Evolutionary conservation across 2,329 filamentous ascomycete species (phyloP), one percentile per base, ranked within the genome.

Genomic region (Didymella segeticola): DNA sequence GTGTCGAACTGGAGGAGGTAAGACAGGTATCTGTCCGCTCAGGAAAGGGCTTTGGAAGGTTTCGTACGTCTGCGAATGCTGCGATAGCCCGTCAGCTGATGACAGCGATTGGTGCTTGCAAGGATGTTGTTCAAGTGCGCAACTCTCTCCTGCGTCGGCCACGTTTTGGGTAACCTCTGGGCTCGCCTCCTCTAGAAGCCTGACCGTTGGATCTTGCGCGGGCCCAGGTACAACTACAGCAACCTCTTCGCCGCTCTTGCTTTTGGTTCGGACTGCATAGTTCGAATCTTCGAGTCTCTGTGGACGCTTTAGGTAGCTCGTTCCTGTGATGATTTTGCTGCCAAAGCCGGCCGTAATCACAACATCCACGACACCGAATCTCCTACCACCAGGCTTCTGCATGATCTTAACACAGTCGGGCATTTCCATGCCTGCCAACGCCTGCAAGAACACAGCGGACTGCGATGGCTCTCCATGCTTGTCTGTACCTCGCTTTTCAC

Each of bases 281-380:
- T 56, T 58, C 5, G 57, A 45, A 33, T 72, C 70, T 5, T 29
- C 19, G 45, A 72, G 53, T 25, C 66, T 60, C 29, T 57, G 57
- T 20, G 70, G 69, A 11, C 43, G 43, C 37, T 63, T 67, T 12
- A 70, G 23, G 42, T 70, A 72, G n/a, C 30, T 45, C 11, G 42
- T 47, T 11, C 59, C 63, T 11, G 41, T 55, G 0, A 56, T 62
- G n/a, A 65, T 12, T 38, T 72, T 73, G 49, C 49, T 66, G 6
- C 70, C 70, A 8, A 45, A 26, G 19, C 71, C 70, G 30, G 63
- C 61, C 2, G 69, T 69, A 34, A 74, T 62, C n/a, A 73, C 41
- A 1, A 78, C 71, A 55, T 79, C 76, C 12, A 78, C 62, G 6
- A 77, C 57, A 3, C 74, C 75, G 42, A 76, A 74, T 1, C 64